phyloP scores from a whole-genome alignment of 129 eudicot species.

The Lactuca saligna region DNA sequence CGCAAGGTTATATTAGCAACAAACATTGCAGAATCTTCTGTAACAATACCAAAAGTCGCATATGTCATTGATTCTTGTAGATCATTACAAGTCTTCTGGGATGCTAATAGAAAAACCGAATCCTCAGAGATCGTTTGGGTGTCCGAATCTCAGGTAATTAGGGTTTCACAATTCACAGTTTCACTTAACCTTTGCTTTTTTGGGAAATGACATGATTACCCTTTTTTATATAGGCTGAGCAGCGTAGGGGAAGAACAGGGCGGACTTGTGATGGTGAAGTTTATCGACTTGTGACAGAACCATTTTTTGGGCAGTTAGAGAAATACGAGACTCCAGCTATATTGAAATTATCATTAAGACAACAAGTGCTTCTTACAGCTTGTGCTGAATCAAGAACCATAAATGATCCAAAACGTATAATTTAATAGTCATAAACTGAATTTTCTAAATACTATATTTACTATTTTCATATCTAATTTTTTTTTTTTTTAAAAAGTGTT shows the following conservation, averaged over 20 bases:
- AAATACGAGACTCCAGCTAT: constrained; percentile 79
- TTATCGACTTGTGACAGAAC: constrained; percentile 78
- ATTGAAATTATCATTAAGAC: constrained; percentile 72
- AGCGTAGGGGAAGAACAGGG: constrained; percentile 92
- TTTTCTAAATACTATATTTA: not conserved
- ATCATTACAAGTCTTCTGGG: constrained; percentile 95
- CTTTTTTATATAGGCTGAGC: constrained; percentile 62
- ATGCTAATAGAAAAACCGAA: constrained; percentile 58
- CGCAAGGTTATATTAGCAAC: constrained; percentile 97
- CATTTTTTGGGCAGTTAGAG: constrained; percentile 65
- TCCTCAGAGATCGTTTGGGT: constrained; percentile 83
- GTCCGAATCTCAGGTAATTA: constrained; percentile 86
- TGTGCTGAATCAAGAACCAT: constrained; percentile 88
- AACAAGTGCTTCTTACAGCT: constrained; percentile 76
- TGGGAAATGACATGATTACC: too few species aligned
- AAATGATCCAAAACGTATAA: constrained; percentile 77
- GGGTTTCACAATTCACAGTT: not conserved
- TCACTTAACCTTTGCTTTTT: too few species aligned
- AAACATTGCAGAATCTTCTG: constrained; percentile 97
- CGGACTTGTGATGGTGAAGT: constrained; percentile 94
- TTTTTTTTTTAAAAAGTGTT: constrained; percentile 43
- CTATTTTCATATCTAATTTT: not conserved
- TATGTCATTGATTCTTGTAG: constrained; percentile 95
- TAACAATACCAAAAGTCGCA: constrained; percentile 91
- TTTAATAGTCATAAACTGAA: not conserved